Conservation (phyloP, 768 basidiomycete species). For the Suillus ampliporus region DNA sequence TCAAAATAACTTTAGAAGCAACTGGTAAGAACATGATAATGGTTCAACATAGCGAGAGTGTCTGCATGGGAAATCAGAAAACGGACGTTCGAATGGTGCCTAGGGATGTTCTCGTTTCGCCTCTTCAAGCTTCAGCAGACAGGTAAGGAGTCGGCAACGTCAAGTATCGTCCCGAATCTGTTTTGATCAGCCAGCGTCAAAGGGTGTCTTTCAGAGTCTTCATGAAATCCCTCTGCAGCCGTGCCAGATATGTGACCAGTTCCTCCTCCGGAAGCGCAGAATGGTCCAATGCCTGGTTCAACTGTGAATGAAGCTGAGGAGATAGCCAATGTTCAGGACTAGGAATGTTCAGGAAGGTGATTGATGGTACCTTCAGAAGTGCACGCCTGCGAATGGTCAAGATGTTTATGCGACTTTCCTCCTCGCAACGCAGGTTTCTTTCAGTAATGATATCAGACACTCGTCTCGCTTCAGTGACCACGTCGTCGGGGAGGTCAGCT, state of each 20-base stretch:
- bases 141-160: neutral
- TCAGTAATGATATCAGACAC: conserved; percentile 65
- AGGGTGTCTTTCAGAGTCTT: conserved; percentile 52
- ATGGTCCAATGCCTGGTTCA: conserved; percentile 73
- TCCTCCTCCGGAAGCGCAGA: conserved; percentile 78
- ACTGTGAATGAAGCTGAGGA: conserved; percentile 72
- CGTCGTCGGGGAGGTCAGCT: conserved; percentile 80
- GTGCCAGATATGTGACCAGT: conserved; percentile 64
- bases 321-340: neutral
- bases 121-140: neutral
- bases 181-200: conserved; percentile 15
- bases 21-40: neutral
- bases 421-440: conserved; percentile 59
- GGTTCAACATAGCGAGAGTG: neutral
- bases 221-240: conserved; percentile 75
- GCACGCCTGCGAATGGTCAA: conserved; percentile 68
- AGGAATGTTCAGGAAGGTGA: neutral
- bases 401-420: conserved; percentile 65
- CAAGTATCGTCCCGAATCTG: neutral
- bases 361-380: conserved; percentile 61
- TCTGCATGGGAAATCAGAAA: neutral
- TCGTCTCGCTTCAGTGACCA: conserved; percentile 65
- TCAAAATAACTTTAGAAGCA: neutral
- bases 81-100: neutral
- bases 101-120: neutral